Percentiles rank a stretch among this genome's conserved stretches.
phyloP scores from a whole-genome alignment of 2,329 filamentous ascomycete species.

The Ceratocystis albifundus region DNA sequence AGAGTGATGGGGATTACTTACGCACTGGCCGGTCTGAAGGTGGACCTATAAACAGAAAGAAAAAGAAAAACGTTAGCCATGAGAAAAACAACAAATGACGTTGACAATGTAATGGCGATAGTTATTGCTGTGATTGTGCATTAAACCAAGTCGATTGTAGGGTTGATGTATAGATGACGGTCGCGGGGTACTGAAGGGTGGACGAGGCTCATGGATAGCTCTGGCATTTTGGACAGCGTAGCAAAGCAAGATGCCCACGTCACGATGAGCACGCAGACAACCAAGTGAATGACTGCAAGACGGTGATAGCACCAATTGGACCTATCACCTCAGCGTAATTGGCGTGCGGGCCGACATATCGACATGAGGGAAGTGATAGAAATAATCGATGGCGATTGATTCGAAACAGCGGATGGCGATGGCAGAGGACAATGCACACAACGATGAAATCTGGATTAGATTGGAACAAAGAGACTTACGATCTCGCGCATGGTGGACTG shows the following conservation, averaged over 20 bases:
- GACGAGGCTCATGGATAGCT: slow-evolving; percentile 17
- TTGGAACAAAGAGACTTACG: slow-evolving; percentile 38
- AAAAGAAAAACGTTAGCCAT: slow-evolving; percentile 25
- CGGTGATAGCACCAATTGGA: slow-evolving; percentile 15
- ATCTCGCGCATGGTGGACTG: slow-evolving; percentile 54
- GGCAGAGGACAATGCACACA: slow-evolving; percentile 10
- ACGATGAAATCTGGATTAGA: background rate
- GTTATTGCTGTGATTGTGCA: slow-evolving; percentile 1
- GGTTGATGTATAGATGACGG: slow-evolving; percentile 29
- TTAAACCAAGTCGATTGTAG: slow-evolving; percentile 7
- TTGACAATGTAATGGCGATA: background rate
- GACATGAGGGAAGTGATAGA: no score
- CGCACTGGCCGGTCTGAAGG: slow-evolving; percentile 99
- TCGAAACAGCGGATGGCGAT: slow-evolving; percentile 7
- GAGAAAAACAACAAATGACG: background rate
- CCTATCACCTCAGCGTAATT: slow-evolving; percentile 12
- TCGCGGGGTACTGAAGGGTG: slow-evolving; percentile 26
- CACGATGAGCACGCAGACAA: background rate
- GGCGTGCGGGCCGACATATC: no score
- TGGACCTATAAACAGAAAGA: slow-evolving; percentile 65
- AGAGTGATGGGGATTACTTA: slow-evolving; percentile 37
- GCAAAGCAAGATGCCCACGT: background rate
- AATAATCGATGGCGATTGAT: slow-evolving; percentile 17
- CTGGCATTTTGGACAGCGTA: background rate
- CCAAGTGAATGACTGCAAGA: background rate